phyloP scores from a whole-genome alignment of 352 stramenopile genomes.

The Ochromonadaceae sp. region DNA sequence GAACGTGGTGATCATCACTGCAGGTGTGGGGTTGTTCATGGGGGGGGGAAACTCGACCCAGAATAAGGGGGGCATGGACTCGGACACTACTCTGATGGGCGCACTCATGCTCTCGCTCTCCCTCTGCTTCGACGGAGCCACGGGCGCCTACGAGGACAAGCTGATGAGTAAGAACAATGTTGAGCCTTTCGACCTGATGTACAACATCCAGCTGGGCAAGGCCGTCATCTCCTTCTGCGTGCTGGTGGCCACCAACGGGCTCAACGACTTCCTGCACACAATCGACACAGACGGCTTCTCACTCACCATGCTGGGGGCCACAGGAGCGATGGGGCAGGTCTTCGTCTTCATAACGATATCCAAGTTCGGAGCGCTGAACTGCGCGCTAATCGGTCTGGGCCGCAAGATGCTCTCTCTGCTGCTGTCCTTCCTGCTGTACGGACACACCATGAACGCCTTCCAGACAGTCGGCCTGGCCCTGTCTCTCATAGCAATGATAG shows the following conservation, averaged over 20 bases:
- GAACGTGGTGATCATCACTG: conserved; percentile 63
- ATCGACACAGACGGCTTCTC: conserved; percentile 50
- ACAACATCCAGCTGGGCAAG: conserved; percentile 74
- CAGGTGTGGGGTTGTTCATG: conserved; percentile 53
- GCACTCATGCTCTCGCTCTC: conserved; percentile 62
- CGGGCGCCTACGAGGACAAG: conserved; percentile 72
- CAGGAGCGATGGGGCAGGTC: conserved; percentile 51
- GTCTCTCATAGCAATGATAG: conserved; percentile 52
- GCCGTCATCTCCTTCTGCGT: conserved; percentile 48
- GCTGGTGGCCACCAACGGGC: conserved; percentile 48
- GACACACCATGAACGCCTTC: conserved; percentile 37
- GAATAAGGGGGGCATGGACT: neutral
- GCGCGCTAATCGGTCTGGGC: conserved; percentile 57
- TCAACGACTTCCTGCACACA: conserved; percentile 48
- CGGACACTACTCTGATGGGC: conserved; percentile 36
- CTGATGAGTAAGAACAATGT: conserved; percentile 68
- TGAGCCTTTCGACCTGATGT: conserved; percentile 74
- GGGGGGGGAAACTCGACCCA: conserved; percentile 25
- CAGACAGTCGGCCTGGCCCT: conserved; percentile 49
- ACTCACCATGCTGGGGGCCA: conserved; percentile 52
- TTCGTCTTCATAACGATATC: conserved; percentile 61
- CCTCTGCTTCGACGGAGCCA: conserved; percentile 70
- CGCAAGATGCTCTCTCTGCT: conserved; percentile 62
- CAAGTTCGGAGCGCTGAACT: conserved; percentile 66
- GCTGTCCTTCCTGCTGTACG: conserved; percentile 62